Base-by-base conservation (phyloP, 1,284 basidiomycete species). In the Albatrellus sp. region DNA sequence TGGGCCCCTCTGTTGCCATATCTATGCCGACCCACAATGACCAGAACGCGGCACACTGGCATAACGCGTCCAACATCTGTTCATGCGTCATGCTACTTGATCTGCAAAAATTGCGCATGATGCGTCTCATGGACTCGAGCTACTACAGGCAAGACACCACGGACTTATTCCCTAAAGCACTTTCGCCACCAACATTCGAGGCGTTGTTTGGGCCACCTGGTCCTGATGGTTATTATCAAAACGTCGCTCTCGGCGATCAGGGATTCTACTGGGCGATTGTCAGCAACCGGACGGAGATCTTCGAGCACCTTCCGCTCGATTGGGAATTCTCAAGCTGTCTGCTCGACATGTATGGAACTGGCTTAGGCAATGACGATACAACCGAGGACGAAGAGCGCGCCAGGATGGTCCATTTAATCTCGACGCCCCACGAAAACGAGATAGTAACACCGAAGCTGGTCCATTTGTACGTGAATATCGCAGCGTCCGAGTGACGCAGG, bases 241-340 rank as follows among this genome's bases (percentile, higher is more conserved):
- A 65, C 49, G 69, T 69, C 5, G 64, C 62, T 30, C 60, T 73
- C 17, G 69, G 69, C 40, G 70, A 72, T 54, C 69, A 73, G 54
- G 67, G 68, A 4, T 73, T 69, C 50, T 72, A 68, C 67, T 73
- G 69, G 68, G 69, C 69, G 35, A 69, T 73, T 49, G 63, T 70
- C 16, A 61, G 62, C 48, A 55, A 66, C 46, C 58, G 58, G 31
- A 58, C 58, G 7, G 64, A 68, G 24, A 51, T 70, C 8, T 67
- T 66, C 45, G 57, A 65, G 50, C 67, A 64, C 40, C 55, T 72
- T 43, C 59, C 57, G 48, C 68, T 58, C 52, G 69, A 70, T 48
- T 71, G 66, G 55, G 69, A 73, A 56, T 59, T 71, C 14, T 66
- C 69, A 17, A 70, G 64, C 50, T 71, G 69, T 50, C 55, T 71